Evolutionary conservation across 345 rosid genomes (phyloP).

Genomic region (Streptanthus diversifolius): DNA sequence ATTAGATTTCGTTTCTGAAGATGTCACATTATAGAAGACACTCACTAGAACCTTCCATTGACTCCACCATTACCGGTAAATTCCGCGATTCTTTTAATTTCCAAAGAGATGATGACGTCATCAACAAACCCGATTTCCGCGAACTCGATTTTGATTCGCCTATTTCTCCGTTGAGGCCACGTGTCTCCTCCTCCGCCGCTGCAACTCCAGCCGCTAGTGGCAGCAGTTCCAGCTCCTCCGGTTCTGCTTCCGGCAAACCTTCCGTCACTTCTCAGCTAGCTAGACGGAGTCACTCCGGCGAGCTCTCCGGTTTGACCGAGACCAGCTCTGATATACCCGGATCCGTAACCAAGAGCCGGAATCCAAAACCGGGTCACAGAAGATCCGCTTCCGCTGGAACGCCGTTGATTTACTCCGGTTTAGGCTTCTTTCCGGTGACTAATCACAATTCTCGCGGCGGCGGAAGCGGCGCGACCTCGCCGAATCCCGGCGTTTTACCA

Average conservation of each 20-base stretch:
- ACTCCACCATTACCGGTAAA: conserved; percentile 46
- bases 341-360: conserved; percentile 35
- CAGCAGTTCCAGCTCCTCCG: conserved; percentile 38
- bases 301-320: conserved; percentile 38
- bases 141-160: conserved; percentile 88
- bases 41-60: conserved; percentile 32
- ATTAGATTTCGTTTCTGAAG: background rate
- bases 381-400: conserved; percentile 83
- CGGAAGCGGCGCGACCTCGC: conserved; percentile 37
- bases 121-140: conserved; percentile 83
- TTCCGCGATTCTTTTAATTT: conserved; percentile 47
- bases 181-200: conserved; percentile 32
- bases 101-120: conserved; percentile 30
- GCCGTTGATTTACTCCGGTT: conserved; percentile 68
- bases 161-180: conserved; percentile 57
- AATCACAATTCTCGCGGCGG: conserved; percentile 24
- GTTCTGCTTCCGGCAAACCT: conserved; percentile 36
- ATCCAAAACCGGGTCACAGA: conserved; percentile 48
- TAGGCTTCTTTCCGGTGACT: conserved; percentile 38
- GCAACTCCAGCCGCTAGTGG: conserved; percentile 28
- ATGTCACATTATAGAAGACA: conserved; percentile 57
- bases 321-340: conserved; percentile 29
- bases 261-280: conserved; percentile 31
- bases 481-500: conserved; percentile 50
- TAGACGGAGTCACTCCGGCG: conserved; percentile 56